Conservation (phyloP, 192 early-diverging fungal species). For the Gonapodya prolifera region DNA sequence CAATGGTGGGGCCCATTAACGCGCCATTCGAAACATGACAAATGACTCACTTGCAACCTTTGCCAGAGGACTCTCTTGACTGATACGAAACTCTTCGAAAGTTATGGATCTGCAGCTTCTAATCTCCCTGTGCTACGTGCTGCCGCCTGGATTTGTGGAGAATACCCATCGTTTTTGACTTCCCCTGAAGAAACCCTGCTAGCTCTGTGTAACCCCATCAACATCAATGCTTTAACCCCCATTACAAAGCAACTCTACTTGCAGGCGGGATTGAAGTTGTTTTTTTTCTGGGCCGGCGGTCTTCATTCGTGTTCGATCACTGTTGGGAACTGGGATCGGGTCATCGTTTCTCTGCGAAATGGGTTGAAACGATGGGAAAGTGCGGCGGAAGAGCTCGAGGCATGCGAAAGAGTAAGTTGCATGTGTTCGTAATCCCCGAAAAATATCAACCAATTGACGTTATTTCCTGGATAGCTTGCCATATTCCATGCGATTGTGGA, state of each 20-base stretch:
- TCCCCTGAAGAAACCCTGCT: slow-evolving; percentile 1
- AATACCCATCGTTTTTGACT: slow-evolving; percentile 55
- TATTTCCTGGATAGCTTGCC: background rate
- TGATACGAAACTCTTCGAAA: slow-evolving; percentile 47
- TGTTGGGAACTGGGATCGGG: background rate
- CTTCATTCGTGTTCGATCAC: slow-evolving; percentile 45
- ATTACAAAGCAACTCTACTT: slow-evolving; percentile 30
- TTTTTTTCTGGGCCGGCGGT: slow-evolving; percentile 61
- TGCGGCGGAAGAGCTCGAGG: too few relatives aligned
- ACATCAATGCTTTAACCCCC: background rate
- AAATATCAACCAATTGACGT: background rate
- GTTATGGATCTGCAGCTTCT: slow-evolving; percentile 38
- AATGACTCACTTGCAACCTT: background rate
- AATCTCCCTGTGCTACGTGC: slow-evolving; percentile 64
- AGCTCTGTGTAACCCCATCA: slow-evolving; percentile 6
- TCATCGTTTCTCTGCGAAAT: slow-evolving; percentile 11
- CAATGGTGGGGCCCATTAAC: slow-evolving; percentile 47
- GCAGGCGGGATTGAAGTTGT: slow-evolving; percentile 48
- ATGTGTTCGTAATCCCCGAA: too few relatives aligned
- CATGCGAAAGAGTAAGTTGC: slow-evolving; percentile 15
- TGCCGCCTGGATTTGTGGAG: slow-evolving; percentile 85
- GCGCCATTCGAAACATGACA: background rate
- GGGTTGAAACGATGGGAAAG: slow-evolving; percentile 71
- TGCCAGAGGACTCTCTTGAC: slow-evolving; percentile 51
- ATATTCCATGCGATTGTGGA: background rate